phyloP scores from a whole-genome alignment of 73 alveolate species.

The Symbiodinium natans region DNA sequence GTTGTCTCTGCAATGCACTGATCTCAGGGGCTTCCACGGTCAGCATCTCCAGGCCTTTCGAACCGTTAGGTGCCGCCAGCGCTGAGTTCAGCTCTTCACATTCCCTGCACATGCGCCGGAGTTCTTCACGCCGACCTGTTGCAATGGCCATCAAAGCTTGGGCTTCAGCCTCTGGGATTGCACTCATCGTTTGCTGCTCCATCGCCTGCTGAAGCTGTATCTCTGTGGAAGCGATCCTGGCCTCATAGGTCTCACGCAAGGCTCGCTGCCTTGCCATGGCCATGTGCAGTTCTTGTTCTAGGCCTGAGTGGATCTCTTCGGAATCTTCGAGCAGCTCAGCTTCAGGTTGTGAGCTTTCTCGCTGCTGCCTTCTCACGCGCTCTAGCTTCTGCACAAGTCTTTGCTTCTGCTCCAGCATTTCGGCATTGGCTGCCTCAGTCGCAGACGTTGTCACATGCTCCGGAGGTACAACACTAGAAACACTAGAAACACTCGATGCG shows the following conservation, averaged over 20 bases:
- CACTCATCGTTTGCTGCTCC: neutral
- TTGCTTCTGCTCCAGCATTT: neutral
- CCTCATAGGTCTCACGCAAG: neutral
- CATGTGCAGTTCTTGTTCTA: neutral
- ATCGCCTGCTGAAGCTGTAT: neutral
- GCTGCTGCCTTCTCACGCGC: neutral
- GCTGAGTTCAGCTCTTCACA: neutral
- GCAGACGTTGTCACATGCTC: neutral
- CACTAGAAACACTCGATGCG: too few species aligned
- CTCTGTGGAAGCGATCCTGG: neutral
- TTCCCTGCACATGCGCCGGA: neutral
- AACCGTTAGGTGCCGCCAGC: neutral
- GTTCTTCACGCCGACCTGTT: neutral
- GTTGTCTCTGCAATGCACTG: neutral
- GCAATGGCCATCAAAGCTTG: slow-evolving; percentile 2
- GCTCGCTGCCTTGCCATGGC: slow-evolving; percentile 6
- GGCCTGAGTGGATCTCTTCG: neutral
- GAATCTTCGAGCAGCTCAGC: neutral
- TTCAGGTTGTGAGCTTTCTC: neutral
- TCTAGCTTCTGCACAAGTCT: neutral
- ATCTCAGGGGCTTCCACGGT: neutral
- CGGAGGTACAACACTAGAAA: too few species aligned
- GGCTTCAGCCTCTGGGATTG: neutral
- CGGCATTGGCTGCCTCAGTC: neutral
- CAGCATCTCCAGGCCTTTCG: neutral